These are phyloP conservation scores for Verticillium klebahnii DNA, from an alignment of 2,329 filamentous ascomycete genomes.

Conservation along the genomic window DNA sequence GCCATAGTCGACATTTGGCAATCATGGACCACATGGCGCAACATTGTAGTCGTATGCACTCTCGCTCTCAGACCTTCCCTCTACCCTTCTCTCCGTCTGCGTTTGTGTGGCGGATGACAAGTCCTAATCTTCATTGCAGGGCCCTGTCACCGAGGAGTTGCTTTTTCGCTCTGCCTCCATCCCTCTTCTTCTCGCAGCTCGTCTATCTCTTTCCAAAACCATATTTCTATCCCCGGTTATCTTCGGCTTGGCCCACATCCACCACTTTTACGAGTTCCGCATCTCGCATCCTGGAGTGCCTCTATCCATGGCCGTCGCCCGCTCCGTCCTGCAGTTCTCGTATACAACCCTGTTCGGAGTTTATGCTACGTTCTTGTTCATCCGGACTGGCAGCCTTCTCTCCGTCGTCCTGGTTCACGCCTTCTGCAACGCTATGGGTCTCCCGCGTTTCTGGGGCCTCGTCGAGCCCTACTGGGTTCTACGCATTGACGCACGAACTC, in stretches of 20 bases:
- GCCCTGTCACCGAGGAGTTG: slow-evolving; percentile 86
- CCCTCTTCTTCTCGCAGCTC: slow-evolving; percentile 73
- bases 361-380: slow-evolving; percentile 83
- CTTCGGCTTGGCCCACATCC: slow-evolving; percentile 88
- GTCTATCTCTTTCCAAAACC: slow-evolving; percentile 50
- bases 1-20: slow-evolving; percentile 56
- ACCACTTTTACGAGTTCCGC: slow-evolving; percentile 94
- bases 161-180: slow-evolving; percentile 87
- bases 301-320: slow-evolving; percentile 56
- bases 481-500: neutral
- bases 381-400: slow-evolving; percentile 78
- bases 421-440: slow-evolving; percentile 89
- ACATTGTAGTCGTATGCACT: slow-evolving; percentile 71
- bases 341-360: slow-evolving; percentile 94
- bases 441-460: slow-evolving; percentile 80
- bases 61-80: too few relatives aligned
- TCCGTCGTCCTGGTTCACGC: slow-evolving; percentile 73
- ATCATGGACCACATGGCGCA: slow-evolving; percentile 81
- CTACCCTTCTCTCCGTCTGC: neutral
- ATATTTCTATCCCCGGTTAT: slow-evolving; percentile 82
- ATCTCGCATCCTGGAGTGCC: slow-evolving; percentile 72
- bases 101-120: neutral
- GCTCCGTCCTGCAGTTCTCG: slow-evolving; percentile 76
- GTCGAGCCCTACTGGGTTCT: slow-evolving; percentile 51
- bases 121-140: slow-evolving; percentile 37